phyloP scores from a whole-genome alignment of 2,329 filamentous ascomycete species.

The Aspergillus floridensis region DNA sequence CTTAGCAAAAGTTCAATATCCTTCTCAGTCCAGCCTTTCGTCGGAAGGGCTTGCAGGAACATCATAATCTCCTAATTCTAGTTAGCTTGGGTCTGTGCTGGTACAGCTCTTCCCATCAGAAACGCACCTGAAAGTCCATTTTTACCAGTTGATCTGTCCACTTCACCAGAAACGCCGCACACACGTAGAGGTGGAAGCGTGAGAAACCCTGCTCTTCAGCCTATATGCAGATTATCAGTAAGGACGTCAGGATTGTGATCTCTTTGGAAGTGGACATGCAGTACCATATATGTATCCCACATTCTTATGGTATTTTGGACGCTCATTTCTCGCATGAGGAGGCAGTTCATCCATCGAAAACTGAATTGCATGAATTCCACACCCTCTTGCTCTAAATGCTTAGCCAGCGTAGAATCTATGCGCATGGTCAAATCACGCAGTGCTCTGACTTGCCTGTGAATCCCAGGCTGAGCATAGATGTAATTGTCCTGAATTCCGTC shows the following conservation, averaged over 20 bases:
- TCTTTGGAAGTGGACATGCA: neutral
- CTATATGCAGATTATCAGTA: conserved; percentile 48
- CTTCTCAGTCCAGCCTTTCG: conserved; percentile 93
- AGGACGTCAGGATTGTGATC: neutral
- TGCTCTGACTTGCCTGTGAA: conserved; percentile 87
- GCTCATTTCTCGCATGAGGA: conserved; percentile 95
- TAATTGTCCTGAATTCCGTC: conserved; percentile 99
- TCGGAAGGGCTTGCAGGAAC: conserved; percentile 94
- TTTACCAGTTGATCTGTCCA: conserved; percentile 93
- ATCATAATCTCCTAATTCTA: conserved; percentile 90
- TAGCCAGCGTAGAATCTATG: conserved; percentile 80
- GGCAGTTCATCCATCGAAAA: conserved; percentile 99
- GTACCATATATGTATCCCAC: conserved; percentile 99
- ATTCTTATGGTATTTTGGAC: conserved; percentile 96
- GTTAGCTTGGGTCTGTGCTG: conserved; percentile 15
- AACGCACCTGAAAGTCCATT: conserved; percentile 79
- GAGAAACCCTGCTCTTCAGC: conserved; percentile 98
- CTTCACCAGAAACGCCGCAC: conserved; percentile 95
- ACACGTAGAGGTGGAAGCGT: conserved; percentile 97
- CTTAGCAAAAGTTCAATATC: conserved; percentile 94
- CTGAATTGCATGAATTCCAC: conserved; percentile 99
- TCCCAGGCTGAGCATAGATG: conserved; percentile 94
- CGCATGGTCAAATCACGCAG: conserved; percentile 85
- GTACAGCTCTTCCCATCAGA: neutral
- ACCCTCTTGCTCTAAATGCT: conserved; percentile 83